phyloP scores from a whole-genome alignment of 2,329 filamentous ascomycete genomes.

The Pseudocercospora macadamiae region DNA sequence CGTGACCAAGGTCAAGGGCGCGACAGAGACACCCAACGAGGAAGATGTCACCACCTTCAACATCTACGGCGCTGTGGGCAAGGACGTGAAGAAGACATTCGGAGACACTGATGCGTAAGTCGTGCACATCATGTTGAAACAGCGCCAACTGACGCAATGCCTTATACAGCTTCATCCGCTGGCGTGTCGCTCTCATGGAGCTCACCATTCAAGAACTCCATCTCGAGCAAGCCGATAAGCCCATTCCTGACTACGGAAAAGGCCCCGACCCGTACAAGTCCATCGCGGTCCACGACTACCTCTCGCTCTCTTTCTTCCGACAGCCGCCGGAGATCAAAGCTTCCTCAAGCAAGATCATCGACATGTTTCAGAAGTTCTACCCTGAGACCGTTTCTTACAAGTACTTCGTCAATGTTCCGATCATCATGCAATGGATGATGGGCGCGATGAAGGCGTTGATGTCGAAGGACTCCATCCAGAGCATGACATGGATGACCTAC shows the following conservation, averaged over 20 bases:
- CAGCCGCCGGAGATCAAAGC: constrained; percentile 76
- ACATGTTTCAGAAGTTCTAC: constrained; percentile 79
- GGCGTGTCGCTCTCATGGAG: constrained; percentile 91
- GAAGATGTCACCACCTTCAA: constrained; percentile 84
- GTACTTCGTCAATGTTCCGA: constrained; percentile 93
- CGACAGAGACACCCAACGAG: constrained; percentile 55
- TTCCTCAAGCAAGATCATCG: constrained; percentile 78
- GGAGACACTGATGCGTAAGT: constrained; percentile 78
- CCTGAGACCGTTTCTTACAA: constrained; percentile 88
- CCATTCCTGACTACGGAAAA: constrained; percentile 69
- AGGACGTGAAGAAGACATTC: constrained; percentile 79
- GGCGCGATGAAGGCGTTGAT: constrained; percentile 51
- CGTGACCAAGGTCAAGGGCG: constrained; percentile 69
- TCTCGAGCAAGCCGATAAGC: constrained; percentile 67
- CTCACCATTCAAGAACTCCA: constrained; percentile 74
- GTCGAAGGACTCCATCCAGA: constrained; percentile 52
- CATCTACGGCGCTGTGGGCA: constrained; percentile 82
- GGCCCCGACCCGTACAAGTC: constrained; percentile 83
- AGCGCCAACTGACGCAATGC: neutral
- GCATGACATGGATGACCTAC: constrained; percentile 54
- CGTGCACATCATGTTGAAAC: neutral
- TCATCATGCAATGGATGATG: constrained; percentile 80
- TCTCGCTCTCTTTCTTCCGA: constrained; percentile 81
- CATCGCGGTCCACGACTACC: constrained; percentile 92
- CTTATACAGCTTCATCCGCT: constrained; percentile 73